Percentiles rank a stretch among this genome's conserved stretches.
These are phyloP conservation scores for Glycine tomentella DNA, from an alignment of 306 rosid species.

Conservation along the genomic window DNA sequence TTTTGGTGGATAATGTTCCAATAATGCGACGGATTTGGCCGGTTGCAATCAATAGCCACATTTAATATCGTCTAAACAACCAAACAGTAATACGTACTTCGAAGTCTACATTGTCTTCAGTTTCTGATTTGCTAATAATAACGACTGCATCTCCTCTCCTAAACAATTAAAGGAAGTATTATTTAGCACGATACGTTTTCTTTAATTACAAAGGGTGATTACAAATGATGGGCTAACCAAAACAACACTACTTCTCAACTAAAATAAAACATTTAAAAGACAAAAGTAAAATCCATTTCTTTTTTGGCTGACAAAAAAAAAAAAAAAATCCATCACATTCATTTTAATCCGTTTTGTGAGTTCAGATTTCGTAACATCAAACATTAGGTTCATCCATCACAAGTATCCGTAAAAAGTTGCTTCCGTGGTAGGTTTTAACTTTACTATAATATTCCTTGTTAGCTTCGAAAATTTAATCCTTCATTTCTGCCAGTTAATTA, in stretches of 20 bases:
- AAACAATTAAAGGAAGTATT: not conserved
- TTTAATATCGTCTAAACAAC: not conserved
- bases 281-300: not conserved
- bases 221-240: conserved; percentile 32
- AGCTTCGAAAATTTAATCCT: too few relatives aligned
- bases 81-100: not conserved
- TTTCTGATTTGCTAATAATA: not conserved
- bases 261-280: conserved; percentile 9
- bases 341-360: not conserved
- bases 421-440: too few relatives aligned
- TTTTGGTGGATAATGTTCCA: too few relatives aligned
- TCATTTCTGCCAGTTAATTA: too few relatives aligned
- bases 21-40: too few relatives aligned
- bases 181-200: not conserved
- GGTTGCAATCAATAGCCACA: not conserved
- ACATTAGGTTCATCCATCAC: not conserved
- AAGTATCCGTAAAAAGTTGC: too few relatives aligned
- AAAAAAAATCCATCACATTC: not conserved
- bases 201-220: not conserved
- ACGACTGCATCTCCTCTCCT: not conserved
- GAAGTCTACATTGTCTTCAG: not conserved
- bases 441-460: too few relatives aligned
- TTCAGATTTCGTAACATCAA: conserved; percentile 9
- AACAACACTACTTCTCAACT: conserved; percentile 45
- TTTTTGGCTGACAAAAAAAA: too few relatives aligned